Percentiles rank a stretch among this genome's conserved stretches.
Conservation (phyloP, 495 filamentous ascomycete genomes). For the Jackrogersella minutella region DNA sequence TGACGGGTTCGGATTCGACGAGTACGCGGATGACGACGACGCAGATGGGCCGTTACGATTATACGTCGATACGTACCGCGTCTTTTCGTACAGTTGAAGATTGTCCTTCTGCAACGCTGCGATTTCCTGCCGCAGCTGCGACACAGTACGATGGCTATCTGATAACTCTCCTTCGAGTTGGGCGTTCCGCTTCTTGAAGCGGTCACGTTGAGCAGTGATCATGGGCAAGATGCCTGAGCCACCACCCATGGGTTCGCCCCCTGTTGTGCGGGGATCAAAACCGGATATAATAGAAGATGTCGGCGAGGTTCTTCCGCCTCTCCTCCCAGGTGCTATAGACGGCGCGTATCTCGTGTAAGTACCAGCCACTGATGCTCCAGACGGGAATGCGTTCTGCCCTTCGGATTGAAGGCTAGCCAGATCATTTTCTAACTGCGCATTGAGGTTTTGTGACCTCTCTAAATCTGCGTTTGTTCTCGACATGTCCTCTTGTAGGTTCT, state of each 20-base stretch:
- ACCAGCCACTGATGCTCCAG: slow-evolving; percentile 89
- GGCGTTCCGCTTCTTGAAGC: slow-evolving; percentile 94
- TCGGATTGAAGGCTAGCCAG: slow-evolving; percentile 87
- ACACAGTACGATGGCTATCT: slow-evolving; percentile 80
- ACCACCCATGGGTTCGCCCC: slow-evolving; percentile 78
- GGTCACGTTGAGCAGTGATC: slow-evolving; percentile 96
- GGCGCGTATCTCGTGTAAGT: slow-evolving; percentile 88
- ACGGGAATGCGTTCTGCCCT: slow-evolving; percentile 80
- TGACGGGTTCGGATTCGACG: slow-evolving; percentile 75
- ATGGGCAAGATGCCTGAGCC: slow-evolving; percentile 94
- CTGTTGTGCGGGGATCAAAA: slow-evolving; percentile 73
- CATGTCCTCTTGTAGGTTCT: slow-evolving; percentile 81
- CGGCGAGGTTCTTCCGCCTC: slow-evolving; percentile 78
- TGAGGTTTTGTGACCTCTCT: slow-evolving; percentile 82
- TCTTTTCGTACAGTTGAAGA: slow-evolving; percentile 96
- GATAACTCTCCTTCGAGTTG: slow-evolving; percentile 92
- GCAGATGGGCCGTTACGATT: slow-evolving; percentile 68
- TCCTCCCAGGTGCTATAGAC: slow-evolving; percentile 68
- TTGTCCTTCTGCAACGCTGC: slow-evolving; percentile 95
- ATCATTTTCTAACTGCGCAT: slow-evolving; percentile 90
- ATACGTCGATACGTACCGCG: slow-evolving; percentile 93
- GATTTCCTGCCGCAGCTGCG: slow-evolving; percentile 88
- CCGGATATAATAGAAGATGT: slow-evolving; percentile 98
- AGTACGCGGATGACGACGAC: slow-evolving; percentile 76
- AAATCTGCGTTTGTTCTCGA: slow-evolving; percentile 85